Conservation (phyloP, 2,329 filamentous ascomycete genomes). For the Phyllosticta ampelicida region DNA sequence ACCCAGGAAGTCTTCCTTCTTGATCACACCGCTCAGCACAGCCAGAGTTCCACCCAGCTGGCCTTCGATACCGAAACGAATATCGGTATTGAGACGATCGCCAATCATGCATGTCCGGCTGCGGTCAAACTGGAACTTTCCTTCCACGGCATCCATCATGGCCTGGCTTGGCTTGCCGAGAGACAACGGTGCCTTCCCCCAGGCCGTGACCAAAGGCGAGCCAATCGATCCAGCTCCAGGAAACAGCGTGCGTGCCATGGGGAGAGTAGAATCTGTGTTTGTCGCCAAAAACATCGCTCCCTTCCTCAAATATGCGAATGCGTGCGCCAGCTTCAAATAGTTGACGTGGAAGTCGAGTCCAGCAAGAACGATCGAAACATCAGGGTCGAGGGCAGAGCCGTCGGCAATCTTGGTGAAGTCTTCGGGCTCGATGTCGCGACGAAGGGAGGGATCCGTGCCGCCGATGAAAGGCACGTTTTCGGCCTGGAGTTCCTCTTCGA, state of each 20-base stretch:
- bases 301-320: slow-evolving; percentile 71
- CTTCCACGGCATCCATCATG: slow-evolving; percentile 99
- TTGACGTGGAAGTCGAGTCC: slow-evolving; percentile 92
- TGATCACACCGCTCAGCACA: slow-evolving; percentile 80
- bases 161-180: slow-evolving; percentile 94
- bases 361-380: slow-evolving; percentile 80
- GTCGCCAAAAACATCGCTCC: slow-evolving; percentile 86
- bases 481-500: slow-evolving; percentile 75
- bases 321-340: slow-evolving; percentile 81
- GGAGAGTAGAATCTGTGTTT: slow-evolving; percentile 84
- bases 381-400: slow-evolving; percentile 67
- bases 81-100: slow-evolving; percentile 88
- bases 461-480: slow-evolving; percentile 75
- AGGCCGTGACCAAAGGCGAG: slow-evolving; percentile 59
- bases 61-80: slow-evolving; percentile 87
- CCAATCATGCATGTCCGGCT: slow-evolving; percentile 89
- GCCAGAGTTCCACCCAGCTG: slow-evolving; percentile 82
- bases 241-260: slow-evolving; percentile 71
- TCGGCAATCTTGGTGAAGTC: slow-evolving; percentile 70
- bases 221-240: slow-evolving; percentile 80
- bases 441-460: slow-evolving; percentile 69
- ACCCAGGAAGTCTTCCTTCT: slow-evolving; percentile 72
- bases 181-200: slow-evolving; percentile 56
- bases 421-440: slow-evolving; percentile 66
- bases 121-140: slow-evolving; percentile 83